Evolutionary conservation across 2,329 filamentous ascomycete genomes (phyloP), one percentile per base, ranked within the genome.

Genomic region (Emericellopsis atlantica): DNA sequence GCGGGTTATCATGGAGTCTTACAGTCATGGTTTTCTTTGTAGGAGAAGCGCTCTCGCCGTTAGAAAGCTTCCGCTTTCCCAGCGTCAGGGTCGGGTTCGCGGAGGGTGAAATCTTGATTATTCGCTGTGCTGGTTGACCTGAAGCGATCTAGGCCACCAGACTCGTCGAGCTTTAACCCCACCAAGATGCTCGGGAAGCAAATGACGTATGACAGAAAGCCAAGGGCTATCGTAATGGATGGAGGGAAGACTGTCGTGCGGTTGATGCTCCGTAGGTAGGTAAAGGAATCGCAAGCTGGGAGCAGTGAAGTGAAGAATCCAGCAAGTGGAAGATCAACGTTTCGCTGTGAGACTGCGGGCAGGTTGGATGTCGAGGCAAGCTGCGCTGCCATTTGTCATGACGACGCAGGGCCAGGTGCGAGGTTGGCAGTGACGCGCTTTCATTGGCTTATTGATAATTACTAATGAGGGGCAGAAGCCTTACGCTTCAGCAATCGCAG

Each of bases 51-150:
- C 65, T 60, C 56, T 76, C 74, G 66, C 72, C 72, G 64, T 66
- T 64, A 49, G 77, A 81, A 53, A 77, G 65, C 64, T 77, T 81
- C 63, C 77, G 76, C 68, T 81, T 81, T 70, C 74, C 75, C 73
- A 74, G 71, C 61, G 74, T 74, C 67, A 29, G 26, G 26, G 59
- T 65, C 54, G 51, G 41, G 45, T 49, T 44, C 48, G 44, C 37
- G 18, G 42, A 37, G 41, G 53, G 53, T 40, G 56, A 48, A 60
- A 62, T 63, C 46, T 57, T 62, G 58, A 53, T 51, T 29, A 9
- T 7, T 9, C 12, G 46, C 45, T 37, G 32, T 35, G 44, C 43
- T 42, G 39, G 44, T 44, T 42, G 49, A 51, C 37, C 44, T 40
- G 32, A 44, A 48, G 49, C 47, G 48, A 54, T 52, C 49, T 49